Conservation (phyloP, 2,329 filamentous ascomycete genomes). For the Seiridium unicorne region DNA sequence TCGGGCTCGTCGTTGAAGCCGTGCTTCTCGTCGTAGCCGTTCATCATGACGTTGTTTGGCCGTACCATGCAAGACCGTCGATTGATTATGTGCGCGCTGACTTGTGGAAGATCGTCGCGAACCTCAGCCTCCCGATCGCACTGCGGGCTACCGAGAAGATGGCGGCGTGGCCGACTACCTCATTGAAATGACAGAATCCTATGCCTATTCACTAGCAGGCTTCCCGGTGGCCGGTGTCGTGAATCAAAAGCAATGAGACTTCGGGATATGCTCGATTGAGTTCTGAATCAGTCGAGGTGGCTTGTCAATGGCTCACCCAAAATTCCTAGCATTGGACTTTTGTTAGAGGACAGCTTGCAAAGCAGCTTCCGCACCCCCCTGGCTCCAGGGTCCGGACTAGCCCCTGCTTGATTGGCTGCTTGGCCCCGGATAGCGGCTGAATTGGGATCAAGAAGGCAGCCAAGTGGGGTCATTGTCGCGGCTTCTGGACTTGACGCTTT, state of each 20-base stretch:
- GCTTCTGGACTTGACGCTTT: too few species aligned
- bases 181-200: conserved; percentile 12
- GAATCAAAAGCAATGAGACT: conserved; percentile 4
- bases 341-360: conserved; percentile 25
- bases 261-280: conserved; percentile 4
- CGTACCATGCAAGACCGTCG: not conserved
- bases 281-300: not conserved
- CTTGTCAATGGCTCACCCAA: not conserved
- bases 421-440: conserved; percentile 1
- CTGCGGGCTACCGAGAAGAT: conserved; percentile 20
- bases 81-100: conserved; percentile 1
- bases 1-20: conserved; percentile 76
- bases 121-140: conserved; percentile 13
- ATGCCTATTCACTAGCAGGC: not conserved
- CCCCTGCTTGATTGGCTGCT: conserved; percentile 7
- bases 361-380: conserved; percentile 4
- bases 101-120: not conserved
- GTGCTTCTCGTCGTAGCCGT: conserved; percentile 66
- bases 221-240: not conserved
- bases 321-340: not conserved
- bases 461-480: not conserved
- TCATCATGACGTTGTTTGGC: conserved; percentile 52
- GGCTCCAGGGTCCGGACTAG: conserved; percentile 1
- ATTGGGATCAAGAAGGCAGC: not conserved
- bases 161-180: conserved; percentile 16